Evolutionary conservation across 495 filamentous ascomycete genomes (phyloP).

Genomic region (Xylaria grammica): DNA sequence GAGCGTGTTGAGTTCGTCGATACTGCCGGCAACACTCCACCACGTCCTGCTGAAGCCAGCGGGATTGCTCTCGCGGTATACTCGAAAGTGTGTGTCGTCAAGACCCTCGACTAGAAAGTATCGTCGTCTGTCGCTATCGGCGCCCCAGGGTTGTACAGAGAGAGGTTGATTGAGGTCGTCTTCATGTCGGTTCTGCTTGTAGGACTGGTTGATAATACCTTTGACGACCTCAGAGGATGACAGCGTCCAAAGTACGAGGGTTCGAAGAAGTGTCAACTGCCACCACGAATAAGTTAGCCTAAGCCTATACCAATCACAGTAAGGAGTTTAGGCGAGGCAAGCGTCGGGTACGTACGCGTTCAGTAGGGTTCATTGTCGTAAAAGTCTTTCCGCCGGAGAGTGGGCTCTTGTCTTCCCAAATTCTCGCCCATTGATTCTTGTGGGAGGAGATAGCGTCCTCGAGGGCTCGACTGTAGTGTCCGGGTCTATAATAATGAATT

Average conservation of each 20-base stretch:
- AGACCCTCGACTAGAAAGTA: constrained; percentile 94
- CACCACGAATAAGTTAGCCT: constrained; percentile 20
- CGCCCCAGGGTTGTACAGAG: constrained; percentile 93
- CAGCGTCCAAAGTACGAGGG: constrained; percentile 87
- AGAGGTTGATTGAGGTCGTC: constrained; percentile 92
- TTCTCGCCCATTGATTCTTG: constrained; percentile 83
- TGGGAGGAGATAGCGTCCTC: constrained; percentile 92
- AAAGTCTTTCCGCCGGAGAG: constrained; percentile 80
- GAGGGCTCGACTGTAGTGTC: constrained; percentile 88
- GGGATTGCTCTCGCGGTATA: constrained; percentile 95
- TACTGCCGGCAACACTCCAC: constrained; percentile 89
- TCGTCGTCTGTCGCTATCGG: constrained; percentile 85
- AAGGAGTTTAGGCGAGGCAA: background rate
- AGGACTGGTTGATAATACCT: constrained; percentile 79
- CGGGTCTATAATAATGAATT: constrained; percentile 61
- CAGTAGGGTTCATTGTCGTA: constrained; percentile 73
- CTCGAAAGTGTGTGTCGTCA: constrained; percentile 90
- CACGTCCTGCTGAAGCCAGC: constrained; percentile 77
- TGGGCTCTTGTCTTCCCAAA: constrained; percentile 87
- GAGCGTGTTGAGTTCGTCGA: constrained; percentile 80
- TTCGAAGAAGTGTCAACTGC: constrained; percentile 81
- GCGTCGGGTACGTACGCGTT: constrained; percentile 70
- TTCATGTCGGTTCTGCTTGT: constrained; percentile 87
- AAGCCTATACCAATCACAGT: background rate
- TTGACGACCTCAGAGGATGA: constrained; percentile 85